phyloP scores from a whole-genome alignment of 2,329 filamentous ascomycete species.

The Rhynchosporium graminicola region DNA sequence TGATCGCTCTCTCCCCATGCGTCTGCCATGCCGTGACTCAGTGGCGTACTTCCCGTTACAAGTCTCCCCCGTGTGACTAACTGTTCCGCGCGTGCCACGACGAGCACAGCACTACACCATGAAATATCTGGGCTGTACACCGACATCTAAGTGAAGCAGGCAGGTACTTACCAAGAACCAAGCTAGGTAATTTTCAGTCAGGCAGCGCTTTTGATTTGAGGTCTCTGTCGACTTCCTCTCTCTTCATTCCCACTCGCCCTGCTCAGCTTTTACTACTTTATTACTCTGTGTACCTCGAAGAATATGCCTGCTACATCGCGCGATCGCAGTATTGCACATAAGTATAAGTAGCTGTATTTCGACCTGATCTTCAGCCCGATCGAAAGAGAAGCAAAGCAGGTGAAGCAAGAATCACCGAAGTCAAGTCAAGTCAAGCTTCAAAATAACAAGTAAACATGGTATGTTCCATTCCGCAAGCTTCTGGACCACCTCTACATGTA shows the following conservation, averaged over 20 bases:
- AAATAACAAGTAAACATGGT: constrained; percentile 31
- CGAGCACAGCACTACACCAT: constrained; percentile 6
- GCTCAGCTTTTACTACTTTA: neutral
- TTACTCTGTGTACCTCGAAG: constrained; percentile 3
- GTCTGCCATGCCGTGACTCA: constrained; percentile 17
- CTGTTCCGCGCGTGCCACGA: constrained; percentile 33
- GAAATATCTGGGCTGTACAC: constrained; percentile 16
- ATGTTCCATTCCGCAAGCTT: constrained; percentile 20
- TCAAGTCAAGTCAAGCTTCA: neutral
- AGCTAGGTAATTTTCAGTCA: constrained; percentile 13
- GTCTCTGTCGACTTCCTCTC: neutral
- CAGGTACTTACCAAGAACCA: constrained; percentile 11
- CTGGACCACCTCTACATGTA: too few relatives aligned
- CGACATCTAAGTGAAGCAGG: constrained; percentile 9
- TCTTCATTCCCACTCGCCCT: neutral
- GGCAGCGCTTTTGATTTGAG: constrained; percentile 18
- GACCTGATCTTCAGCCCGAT: neutral
- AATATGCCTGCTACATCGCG: constrained; percentile 13
- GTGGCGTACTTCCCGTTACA: constrained; percentile 24
- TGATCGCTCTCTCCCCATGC: constrained; percentile 11
- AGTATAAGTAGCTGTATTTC: constrained; percentile 10
- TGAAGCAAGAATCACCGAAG: neutral
- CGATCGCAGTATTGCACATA: neutral
- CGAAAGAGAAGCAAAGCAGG: neutral
- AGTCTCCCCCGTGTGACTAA: constrained; percentile 34